phyloP scores from a whole-genome alignment of 2,329 filamentous ascomycete species.

The Chalaropsis thielavioides region DNA sequence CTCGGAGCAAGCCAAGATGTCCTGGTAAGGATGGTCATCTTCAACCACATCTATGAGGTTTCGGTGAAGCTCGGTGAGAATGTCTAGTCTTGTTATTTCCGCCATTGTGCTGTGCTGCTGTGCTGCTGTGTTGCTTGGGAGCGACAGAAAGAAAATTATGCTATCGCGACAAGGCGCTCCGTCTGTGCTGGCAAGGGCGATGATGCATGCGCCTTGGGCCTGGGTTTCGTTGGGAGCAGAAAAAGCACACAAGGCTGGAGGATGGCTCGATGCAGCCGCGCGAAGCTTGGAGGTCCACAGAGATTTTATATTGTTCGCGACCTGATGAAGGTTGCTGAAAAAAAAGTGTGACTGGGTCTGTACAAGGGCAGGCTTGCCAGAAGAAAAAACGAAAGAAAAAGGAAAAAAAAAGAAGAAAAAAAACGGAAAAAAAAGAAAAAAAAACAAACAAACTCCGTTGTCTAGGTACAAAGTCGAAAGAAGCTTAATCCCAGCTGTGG shows the following conservation, averaged over 20 bases:
- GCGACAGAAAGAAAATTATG: background rate
- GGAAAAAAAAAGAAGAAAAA: too few species aligned
- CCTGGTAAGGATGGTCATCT: conserved; percentile 44
- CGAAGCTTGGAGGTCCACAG: background rate
- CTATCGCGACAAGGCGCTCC: background rate
- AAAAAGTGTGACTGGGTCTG: background rate
- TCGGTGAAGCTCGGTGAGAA: conserved; percentile 70
- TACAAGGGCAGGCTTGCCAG: background rate
- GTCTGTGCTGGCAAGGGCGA: background rate
- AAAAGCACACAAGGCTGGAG: background rate
- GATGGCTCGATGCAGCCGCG: too few species aligned
- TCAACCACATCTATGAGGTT: conserved; percentile 68
- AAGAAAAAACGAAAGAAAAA: too few species aligned
- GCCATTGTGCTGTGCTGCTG: conserved; percentile 44
- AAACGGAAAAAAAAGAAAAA: too few species aligned
- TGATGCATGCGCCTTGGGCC: background rate
- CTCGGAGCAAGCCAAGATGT: conserved; percentile 55
- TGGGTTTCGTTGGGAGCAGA: background rate
- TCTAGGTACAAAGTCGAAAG: background rate
- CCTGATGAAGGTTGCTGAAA: background rate
- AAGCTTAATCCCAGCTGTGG: conserved; percentile 8
- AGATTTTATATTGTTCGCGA: background rate
- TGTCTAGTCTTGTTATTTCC: conserved; percentile 56
- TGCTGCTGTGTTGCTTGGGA: background rate
- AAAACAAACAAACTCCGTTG: conserved; percentile 3